Evolutionary conservation across 805 yeast genomes (phyloP), one percentile per base, ranked within the genome.

Genomic region (Candida chilensis): DNA sequence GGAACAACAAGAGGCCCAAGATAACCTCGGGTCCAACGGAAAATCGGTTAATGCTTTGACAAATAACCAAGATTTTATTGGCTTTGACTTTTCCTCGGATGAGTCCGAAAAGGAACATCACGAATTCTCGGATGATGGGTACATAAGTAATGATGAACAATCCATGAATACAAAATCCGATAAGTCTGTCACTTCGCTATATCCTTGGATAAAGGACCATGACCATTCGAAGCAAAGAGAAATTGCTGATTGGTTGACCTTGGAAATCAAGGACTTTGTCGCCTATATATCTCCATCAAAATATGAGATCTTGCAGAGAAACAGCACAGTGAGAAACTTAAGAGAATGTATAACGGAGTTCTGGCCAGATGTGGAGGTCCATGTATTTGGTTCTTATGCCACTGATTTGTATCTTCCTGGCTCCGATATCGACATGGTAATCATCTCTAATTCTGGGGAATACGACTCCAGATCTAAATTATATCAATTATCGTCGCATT

Each of bases 351-450:
- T 73, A 1, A 54, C 60, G 5, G 48, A 54, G 2, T 57, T 78
- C 31, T 90, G 96, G 96, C 76, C 77, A 1, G 82, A 74, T 37
- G 76, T 90, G 11, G 81, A 78, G 33, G 72, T 82, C 4, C 78
- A 78, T 37, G 94, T 88, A 5, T 90, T 92, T 60, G 98, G 98
- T 0, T 88, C 96, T 0, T 83, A 74, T 51, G 95, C 97, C 0
- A 88, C 96, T 0, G 96, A 88, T 47, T 59, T 90, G 37, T 90
- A 87, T 47, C 62, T 90, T 12, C 97, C 97, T 0, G 95, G 95
- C 2, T 85, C 96, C 0, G 98, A 90, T 63, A 86, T 90, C 19
- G 98, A 90, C 53, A 78, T 92, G 77, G 96, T 88, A 27, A 71
- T 90, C 16, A 62, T 78, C 3, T 80, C 94, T 15, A 54, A 64